Percentiles rank a stretch among this genome's conserved stretches.
These are phyloP conservation scores for Phaeotremella fagi DNA, from an alignment of 768 basidiomycete genomes.

Conservation along the genomic window DNA sequence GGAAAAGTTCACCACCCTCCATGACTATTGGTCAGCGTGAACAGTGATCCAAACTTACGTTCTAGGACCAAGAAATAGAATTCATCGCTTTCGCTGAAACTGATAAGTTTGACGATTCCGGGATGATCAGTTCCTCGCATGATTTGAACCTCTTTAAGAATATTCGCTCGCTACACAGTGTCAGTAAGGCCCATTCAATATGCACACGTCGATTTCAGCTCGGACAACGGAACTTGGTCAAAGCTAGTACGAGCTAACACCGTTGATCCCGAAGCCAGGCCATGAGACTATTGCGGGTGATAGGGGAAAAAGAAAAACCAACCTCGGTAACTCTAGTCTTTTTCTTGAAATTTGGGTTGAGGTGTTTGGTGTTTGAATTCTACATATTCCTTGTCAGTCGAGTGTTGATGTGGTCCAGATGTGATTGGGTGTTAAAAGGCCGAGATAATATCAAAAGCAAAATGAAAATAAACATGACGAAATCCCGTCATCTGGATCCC, in stretches of 20 bases:
- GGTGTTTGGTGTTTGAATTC: slow-evolving; percentile 88
- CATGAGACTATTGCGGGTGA: neutral
- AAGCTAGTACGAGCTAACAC: neutral
- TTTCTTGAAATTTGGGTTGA: slow-evolving; percentile 92
- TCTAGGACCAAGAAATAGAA: slow-evolving; percentile 94
- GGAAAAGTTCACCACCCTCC: slow-evolving; percentile 95
- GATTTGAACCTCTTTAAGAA: slow-evolving; percentile 99
- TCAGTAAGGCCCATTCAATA: neutral
- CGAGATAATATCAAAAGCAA: slow-evolving; percentile 37
- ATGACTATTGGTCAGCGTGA: slow-evolving; percentile 58
- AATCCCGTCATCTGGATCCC: slow-evolving; percentile 29
- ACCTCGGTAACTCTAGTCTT: slow-evolving; percentile 98
- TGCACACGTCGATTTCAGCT: neutral
- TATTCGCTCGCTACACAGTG: slow-evolving; percentile 76
- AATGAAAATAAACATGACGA: slow-evolving; percentile 22
- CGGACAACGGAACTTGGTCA: neutral
- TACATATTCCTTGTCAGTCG: slow-evolving; percentile 45
- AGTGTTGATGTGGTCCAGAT: neutral
- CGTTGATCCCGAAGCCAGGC: neutral
- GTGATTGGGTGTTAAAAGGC: neutral
- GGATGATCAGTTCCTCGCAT: slow-evolving; percentile 93
- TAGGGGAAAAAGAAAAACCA: slow-evolving; percentile 44
- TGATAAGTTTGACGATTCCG: slow-evolving; percentile 83
- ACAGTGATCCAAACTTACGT: slow-evolving; percentile 53
- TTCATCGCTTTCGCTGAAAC: slow-evolving; percentile 86